Conservation (phyloP, 768 basidiomycete species). For the Panus rudis region DNA sequence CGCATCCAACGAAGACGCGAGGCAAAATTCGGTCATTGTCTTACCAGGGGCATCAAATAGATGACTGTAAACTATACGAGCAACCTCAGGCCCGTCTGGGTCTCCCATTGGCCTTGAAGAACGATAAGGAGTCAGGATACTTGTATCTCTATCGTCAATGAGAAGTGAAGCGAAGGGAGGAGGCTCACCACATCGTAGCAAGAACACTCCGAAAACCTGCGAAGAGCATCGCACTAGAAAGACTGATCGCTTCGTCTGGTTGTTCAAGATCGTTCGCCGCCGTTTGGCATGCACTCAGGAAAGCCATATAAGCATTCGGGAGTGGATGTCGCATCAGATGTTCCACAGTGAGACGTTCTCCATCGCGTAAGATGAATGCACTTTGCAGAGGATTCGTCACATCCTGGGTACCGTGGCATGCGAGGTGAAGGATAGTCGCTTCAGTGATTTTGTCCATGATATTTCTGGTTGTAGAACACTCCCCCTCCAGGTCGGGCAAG, state of each 20-base stretch:
- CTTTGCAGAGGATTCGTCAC: conserved; percentile 12
- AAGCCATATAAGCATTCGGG: conserved; percentile 9
- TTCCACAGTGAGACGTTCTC: conserved; percentile 9
- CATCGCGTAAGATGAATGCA: conserved; percentile 14
- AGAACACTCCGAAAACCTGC: conserved; percentile 10
- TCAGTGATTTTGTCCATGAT: conserved; percentile 5
- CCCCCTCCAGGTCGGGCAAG: neutral
- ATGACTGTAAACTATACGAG: neutral
- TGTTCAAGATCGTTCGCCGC: conserved; percentile 2
- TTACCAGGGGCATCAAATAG: neutral
- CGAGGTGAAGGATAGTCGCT: conserved; percentile 14
- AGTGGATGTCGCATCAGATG: conserved; percentile 1
- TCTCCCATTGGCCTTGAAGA: conserved; percentile 6
- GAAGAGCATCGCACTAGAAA: conserved; percentile 10
- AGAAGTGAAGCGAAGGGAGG: neutral
- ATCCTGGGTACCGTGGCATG: conserved; percentile 18
- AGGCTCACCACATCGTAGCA: conserved; percentile 10
- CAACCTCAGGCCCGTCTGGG: conserved; percentile 3
- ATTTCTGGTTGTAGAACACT: conserved; percentile 3
- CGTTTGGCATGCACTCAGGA: conserved; percentile 17
- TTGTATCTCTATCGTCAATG: neutral
- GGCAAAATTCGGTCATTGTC: neutral
- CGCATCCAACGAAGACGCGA: conserved; percentile 1
- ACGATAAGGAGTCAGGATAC: neutral
- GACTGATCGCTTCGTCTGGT: conserved; percentile 11